Conservation (phyloP, 208 protist genomes). For the Borovskyia barvae region DNA sequence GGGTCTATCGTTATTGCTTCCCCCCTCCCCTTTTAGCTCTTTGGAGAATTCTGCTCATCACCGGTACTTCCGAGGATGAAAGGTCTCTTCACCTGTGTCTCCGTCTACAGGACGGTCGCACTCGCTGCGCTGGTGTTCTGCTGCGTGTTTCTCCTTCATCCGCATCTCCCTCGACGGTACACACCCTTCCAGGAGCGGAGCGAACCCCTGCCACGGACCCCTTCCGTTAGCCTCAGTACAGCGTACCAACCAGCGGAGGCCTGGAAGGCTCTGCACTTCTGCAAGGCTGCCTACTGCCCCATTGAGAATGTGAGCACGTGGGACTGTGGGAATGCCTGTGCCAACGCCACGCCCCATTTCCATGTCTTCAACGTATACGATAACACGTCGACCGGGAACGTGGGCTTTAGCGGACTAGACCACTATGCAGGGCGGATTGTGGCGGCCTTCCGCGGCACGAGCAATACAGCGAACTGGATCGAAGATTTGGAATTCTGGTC, state of each 20-base stretch:
- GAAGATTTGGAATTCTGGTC: constrained; percentile 43
- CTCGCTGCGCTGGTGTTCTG: constrained; percentile 89
- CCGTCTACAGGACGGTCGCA: constrained; percentile 41
- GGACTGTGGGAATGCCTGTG: constrained; percentile 33
- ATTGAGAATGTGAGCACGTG: constrained; percentile 18
- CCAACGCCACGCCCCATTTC: constrained; percentile 21
- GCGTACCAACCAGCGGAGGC: no score
- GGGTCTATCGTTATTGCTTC: no score
- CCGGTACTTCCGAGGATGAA: neutral
- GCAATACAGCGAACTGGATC: constrained; percentile 68
- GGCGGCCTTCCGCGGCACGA: constrained; percentile 57
- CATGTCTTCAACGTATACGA: constrained; percentile 24
- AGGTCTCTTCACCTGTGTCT: neutral
- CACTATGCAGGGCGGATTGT: constrained; percentile 30
- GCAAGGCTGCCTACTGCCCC: constrained; percentile 54
- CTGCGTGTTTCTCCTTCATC: constrained; percentile 6
- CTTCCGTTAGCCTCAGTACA: no score
- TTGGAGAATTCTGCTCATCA: neutral
- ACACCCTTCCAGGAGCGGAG: no score
- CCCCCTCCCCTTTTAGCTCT: neutral
- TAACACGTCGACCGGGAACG: constrained; percentile 34
- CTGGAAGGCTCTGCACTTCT: constrained; percentile 37
- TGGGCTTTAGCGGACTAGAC: constrained; percentile 35
- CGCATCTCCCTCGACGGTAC: neutral
- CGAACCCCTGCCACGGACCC: no score